Evolutionary conservation across 352 stramenopile genomes (phyloP), one percentile per base, ranked within the genome.

Genomic region (Globisporangium cylindrosporum): DNA sequence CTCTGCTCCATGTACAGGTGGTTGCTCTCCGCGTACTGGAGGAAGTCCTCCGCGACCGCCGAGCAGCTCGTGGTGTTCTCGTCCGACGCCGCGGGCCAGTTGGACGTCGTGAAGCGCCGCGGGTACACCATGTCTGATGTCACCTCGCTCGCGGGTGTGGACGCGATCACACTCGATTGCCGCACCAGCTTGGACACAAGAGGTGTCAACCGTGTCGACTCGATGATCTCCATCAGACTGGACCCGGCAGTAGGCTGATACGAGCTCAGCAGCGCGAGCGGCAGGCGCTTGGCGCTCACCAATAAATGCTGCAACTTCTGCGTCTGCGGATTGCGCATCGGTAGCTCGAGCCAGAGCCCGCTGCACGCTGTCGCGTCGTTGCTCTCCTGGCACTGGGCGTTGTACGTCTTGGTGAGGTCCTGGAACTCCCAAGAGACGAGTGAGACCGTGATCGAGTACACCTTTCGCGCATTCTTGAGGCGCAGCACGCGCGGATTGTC

Each of bases 1-100:
- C 62, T 75, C 53, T 70, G 32, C 24, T 81, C 74, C 7, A 79
- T 74, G 57, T 83, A 83, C 22, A 81, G 24, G 25, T 83, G 74
- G 34, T 79, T 81, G 34, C 62, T 74, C 22, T 72, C 69, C 1
- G 66, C 32, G 54, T 20, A 32, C 2, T 68, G 58, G 29, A 70
- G 54, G 10, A 57, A 58, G 2, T 48, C 32, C 20, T 74, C 68
- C 15, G 53, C 20, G 20, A 10, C 9, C 22, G 12, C 22, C 15
- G 24, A 53, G 57, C 48, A 74, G 12, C 4, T 29, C n/a, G 41
- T 57, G 24, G 36, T 46, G 24, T 41, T 10, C 0, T 27, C 59
- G 36, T 62, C 27, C 15, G 32, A 18, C 3, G 8, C 9, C 0
- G 9, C 22, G 10, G 56, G 56, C 56, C 56, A 62, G 9, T 20